phyloP scores from a whole-genome alignment of 2,329 filamentous ascomycete genomes.

The Monosporascus sp. region DNA sequence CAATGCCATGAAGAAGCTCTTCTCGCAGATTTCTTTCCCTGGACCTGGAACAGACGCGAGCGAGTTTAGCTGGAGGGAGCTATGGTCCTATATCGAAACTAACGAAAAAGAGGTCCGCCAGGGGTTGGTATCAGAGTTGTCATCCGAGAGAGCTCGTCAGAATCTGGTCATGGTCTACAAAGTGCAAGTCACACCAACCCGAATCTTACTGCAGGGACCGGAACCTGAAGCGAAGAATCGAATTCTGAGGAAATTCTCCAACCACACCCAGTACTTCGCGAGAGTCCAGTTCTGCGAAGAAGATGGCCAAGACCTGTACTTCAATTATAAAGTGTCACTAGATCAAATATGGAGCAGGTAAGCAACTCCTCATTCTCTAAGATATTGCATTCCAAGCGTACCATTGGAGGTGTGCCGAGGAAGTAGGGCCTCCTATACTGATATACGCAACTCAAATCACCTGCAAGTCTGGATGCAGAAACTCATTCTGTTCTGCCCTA shows the following conservation, averaged over 20 bases:
- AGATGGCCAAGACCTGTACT: slow-evolving; percentile 58
- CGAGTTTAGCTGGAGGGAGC: slow-evolving; percentile 28
- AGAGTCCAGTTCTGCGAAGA: slow-evolving; percentile 73
- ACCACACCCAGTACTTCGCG: slow-evolving; percentile 59
- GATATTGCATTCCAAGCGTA: no score
- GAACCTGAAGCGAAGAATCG: slow-evolving; percentile 66
- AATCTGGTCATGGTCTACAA: slow-evolving; percentile 50
- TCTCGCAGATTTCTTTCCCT: slow-evolving; percentile 48
- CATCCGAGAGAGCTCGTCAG: slow-evolving; percentile 23
- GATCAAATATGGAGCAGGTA: slow-evolving; percentile 42
- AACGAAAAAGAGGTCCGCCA: slow-evolving; percentile 35
- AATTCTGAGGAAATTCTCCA: slow-evolving; percentile 61
- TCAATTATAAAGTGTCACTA: slow-evolving; percentile 46
- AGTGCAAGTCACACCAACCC: slow-evolving; percentile 55
- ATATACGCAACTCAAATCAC: no score
- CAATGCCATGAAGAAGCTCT: slow-evolving; percentile 49
- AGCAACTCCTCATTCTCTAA: not conserved
- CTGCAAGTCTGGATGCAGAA: no score
- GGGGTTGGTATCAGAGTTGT: slow-evolving; percentile 17
- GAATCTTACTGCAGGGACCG: slow-evolving; percentile 53
- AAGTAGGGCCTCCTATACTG: no score
- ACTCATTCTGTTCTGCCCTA: no score
- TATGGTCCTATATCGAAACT: slow-evolving; percentile 31
- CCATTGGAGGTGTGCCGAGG: no score
- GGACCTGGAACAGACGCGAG: slow-evolving; percentile 43